Evolutionary conservation across 768 basidiomycete genomes (phyloP), one percentile per base, ranked within the genome.

Genomic region (Kwoniella bestiolae): DNA sequence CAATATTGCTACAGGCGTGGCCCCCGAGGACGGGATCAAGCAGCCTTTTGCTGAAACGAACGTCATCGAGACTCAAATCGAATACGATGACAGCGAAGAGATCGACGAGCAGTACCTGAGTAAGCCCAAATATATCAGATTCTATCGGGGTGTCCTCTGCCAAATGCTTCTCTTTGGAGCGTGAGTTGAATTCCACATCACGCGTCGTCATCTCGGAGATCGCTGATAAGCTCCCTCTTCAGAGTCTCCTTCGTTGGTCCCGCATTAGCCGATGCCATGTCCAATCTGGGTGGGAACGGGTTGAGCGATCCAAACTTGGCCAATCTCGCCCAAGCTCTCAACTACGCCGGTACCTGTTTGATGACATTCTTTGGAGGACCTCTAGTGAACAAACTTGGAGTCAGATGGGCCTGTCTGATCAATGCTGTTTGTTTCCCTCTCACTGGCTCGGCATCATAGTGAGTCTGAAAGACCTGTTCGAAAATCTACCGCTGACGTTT

Each of bases 311-410:
- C 70, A n/a, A 62, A 66, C 21, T 26, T 58, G 3, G 58, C 67
- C 45, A 71, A 71, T 28, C n/a, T 65, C 3, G 66, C 70, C 26
- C 25, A 34, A 21, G 31, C 53, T 12, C 29, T 65, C 46, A 65
- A 47, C 25, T 68, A 71, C 56, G 46, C 67, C 14, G 34, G 56
- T 29, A 21, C 34, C 23, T 65, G 59, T 31, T 7, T 38, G 23
- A 62, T 71, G 59, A 58, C 63, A 14, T 28, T 71, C 21, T 61
- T 68, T 38, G 70, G 70, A 32, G 70, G 70, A 34, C 70, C 70
- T 16, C n/a, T 71, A 34, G 53, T 71, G 58, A 71, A 71, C 70
- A 68, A 68, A 32, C 31, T 71, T 50, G 70, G 70, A 11, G 68
- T 66, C 41, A 65, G 62, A 38, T 71, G 67, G 67, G 53, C 70